Conservation (phyloP, 2,329 filamentous ascomycete species). For the Neocatenulostroma microsporum region DNA sequence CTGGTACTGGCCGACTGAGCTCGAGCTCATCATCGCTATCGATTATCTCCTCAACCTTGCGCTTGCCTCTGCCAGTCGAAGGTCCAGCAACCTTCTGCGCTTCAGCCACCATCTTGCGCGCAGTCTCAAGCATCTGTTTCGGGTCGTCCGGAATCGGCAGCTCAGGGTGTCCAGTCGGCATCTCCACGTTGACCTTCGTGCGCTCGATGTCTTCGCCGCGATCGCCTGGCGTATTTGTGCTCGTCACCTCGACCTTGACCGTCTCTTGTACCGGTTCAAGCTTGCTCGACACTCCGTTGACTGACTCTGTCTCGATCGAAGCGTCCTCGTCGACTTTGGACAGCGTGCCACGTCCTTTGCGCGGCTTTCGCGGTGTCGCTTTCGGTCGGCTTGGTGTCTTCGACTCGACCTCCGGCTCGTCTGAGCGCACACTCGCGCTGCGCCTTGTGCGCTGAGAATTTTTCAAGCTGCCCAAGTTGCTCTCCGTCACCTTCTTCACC, state of each 20-base stretch:
- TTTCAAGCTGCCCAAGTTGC: constrained; percentile 10
- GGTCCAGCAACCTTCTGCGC: constrained; percentile 45
- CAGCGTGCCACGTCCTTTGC: constrained; percentile 32
- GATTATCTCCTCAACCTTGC: constrained; percentile 64
- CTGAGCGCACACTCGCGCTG: constrained; percentile 52
- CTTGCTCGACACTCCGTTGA: constrained; percentile 15
- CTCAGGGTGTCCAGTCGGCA: constrained; percentile 59
- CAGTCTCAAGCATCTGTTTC: constrained; percentile 73
- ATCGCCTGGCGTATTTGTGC: constrained; percentile 53
- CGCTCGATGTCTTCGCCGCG: constrained; percentile 67
- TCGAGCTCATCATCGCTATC: constrained; percentile 41
- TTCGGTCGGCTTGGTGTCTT: constrained; percentile 40
- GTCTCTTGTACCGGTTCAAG: constrained; percentile 31
- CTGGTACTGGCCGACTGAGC: constrained; percentile 39
- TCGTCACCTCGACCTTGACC: constrained; percentile 63
- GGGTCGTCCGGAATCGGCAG: constrained; percentile 70
- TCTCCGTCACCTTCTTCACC: constrained; percentile 13
- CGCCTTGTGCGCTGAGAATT: constrained; percentile 36
- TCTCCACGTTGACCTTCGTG: constrained; percentile 67
- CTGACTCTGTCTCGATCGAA: constrained; percentile 11
- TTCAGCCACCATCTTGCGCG: constrained; percentile 78
- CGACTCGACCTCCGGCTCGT: constrained; percentile 45
- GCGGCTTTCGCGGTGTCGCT: constrained; percentile 47
- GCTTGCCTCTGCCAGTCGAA: constrained; percentile 46
- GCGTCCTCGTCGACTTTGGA: constrained; percentile 24